Conservation (phyloP, 352 stramenopile genomes). For the Phytophthora megakarya region DNA sequence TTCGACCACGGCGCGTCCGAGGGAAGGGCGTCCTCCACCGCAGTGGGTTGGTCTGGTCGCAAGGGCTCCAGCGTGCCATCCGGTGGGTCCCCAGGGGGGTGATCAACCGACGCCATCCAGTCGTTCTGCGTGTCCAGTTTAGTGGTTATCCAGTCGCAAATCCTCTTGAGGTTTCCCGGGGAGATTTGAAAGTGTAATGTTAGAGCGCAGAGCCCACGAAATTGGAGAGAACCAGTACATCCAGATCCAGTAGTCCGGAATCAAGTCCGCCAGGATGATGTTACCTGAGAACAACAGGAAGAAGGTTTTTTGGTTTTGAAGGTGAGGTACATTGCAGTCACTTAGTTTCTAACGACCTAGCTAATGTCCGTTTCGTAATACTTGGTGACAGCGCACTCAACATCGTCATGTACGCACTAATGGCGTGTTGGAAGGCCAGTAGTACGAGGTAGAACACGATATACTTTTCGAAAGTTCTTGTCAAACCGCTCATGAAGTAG, state of each 20-base stretch:
- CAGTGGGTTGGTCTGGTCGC: too few relatives aligned
- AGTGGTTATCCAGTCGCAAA: too few relatives aligned
- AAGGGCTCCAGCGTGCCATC: too few relatives aligned
- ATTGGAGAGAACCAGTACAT: conserved; percentile 53
- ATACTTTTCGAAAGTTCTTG: conserved; percentile 53
- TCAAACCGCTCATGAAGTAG: conserved; percentile 79
- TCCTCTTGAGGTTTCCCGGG: too few relatives aligned
- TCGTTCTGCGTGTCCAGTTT: too few relatives aligned
- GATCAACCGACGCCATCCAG: too few relatives aligned
- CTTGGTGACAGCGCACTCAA: conserved; percentile 42
- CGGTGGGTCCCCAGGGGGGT: too few relatives aligned
- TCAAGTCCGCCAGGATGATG: conserved; percentile 55
- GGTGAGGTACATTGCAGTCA: too few relatives aligned
- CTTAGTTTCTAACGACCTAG: too few relatives aligned
- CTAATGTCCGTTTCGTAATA: conserved; percentile 29
- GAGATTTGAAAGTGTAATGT: too few relatives aligned
- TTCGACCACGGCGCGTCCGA: too few relatives aligned
- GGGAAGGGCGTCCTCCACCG: too few relatives aligned
- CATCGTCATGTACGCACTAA: conserved; percentile 53
- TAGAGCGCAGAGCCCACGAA: conserved; percentile 43
- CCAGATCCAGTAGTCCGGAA: conserved; percentile 43
- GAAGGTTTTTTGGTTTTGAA: conserved; percentile 26
- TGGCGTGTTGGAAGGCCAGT: conserved; percentile 63
- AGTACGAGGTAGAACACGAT: conserved; percentile 74
- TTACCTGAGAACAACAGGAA: conserved; percentile 65